Evolutionary conservation across 2,329 filamentous ascomycete species (phyloP), one percentile per base, ranked within the genome.

Genomic region (Curvularia hawaiiensis): DNA sequence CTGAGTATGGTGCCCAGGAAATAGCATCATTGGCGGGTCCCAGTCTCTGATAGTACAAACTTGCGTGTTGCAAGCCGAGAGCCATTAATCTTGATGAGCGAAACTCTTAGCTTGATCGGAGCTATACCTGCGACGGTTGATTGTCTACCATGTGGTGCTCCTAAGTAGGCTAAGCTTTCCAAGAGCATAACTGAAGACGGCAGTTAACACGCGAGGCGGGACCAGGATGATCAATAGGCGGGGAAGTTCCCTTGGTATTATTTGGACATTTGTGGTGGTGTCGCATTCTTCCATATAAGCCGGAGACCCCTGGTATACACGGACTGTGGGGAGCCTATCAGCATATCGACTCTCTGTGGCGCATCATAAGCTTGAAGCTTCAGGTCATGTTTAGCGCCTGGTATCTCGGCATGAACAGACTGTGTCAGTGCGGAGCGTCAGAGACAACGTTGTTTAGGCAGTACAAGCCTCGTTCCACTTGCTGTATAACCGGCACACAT

Each of bases 21-120:
- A 28, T 44, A 14, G n/a, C 20, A 26, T 64, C 61, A 67, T 69
- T 67, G 63, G 69, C 40, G 30, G 57, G 56, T 45, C 58, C 60
- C 61, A 22, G 14, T 20, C 5, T 18, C n/a, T 38, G 22, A 58
- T 26, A 54, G 56, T 59, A 40, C 63, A 44, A 40, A 38, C 59
- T 55, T 61, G 59, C 16, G 61, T 56, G 56, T 59, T 59, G 49
- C 50, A 45, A 56, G 59, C 53, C 59, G 47, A 52, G 41, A 22
- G 45, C 56, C 41, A 69, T 72, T 56, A 67, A 67, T 61, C 62
- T 71, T 68, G 62, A 72, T 68, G 45, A 62, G 18, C 31, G 14
- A 18, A 39, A 65, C 39, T 50, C 59, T 50, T 61, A 58, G 44
- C 28, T 39, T 60, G 56, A 63, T 66, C 56, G 67, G 64, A 66